Evolutionary conservation across 257 asterid genomes (phyloP).

Genomic region (Solanum tarapatanum): DNA sequence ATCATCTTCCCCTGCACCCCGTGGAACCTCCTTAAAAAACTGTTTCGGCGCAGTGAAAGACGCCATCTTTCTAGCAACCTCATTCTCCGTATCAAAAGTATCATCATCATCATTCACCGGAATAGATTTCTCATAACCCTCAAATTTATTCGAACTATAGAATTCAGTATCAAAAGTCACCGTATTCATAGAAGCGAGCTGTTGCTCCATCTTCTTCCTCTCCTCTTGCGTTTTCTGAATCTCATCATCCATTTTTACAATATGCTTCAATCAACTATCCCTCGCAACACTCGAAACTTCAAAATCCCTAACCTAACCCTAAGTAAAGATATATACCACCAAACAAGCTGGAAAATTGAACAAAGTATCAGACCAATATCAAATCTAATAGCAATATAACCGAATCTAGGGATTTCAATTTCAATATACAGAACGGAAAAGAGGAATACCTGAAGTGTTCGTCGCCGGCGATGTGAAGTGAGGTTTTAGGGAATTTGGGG

Average conservation of each 20-base stretch:
- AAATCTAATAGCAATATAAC: background rate
- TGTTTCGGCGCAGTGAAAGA: constrained; percentile 77
- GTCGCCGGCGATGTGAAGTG: background rate
- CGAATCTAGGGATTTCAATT: background rate
- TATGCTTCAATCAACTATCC: background rate
- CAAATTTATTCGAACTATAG: constrained; percentile 49
- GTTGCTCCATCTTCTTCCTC: constrained; percentile 84
- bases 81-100: constrained; percentile 50
- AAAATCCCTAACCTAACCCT: background rate
- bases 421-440: background rate
- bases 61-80: constrained; percentile 61
- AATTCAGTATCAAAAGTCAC: constrained; percentile 71
- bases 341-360: background rate
- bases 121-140: constrained; percentile 74
- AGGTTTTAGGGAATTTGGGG: background rate
- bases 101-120: constrained; percentile 79
- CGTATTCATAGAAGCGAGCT: constrained; percentile 60
- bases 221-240: constrained; percentile 64
- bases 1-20: constrained; percentile 63
- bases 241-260: constrained; percentile 27
- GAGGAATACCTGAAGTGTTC: background rate
- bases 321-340: background rate
- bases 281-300: background rate
- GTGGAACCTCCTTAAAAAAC: constrained; percentile 55
- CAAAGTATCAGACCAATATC: background rate